phyloP scores from a whole-genome alignment of 75 land plant species.

The Ceratopteris richardii region DNA sequence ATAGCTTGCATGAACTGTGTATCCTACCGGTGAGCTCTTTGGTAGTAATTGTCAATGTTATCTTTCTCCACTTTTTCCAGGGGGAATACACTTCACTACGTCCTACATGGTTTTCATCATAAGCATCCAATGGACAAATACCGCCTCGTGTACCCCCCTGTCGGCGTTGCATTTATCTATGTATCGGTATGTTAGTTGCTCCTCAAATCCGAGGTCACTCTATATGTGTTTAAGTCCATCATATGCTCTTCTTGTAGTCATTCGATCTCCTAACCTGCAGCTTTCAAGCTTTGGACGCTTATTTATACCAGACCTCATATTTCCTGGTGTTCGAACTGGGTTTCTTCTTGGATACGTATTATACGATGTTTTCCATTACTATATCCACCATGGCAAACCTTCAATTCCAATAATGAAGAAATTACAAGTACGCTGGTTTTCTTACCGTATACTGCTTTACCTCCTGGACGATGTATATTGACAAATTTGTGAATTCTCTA shows the following conservation, averaged over 20 bases:
- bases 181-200: constrained; percentile 42
- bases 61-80: too few species aligned
- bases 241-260: too few species aligned
- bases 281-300: constrained; percentile 52
- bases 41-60: too few species aligned
- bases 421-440: constrained; percentile 48
- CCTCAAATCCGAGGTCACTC: neutral
- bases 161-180: constrained; percentile 59
- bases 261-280: constrained; percentile 21
- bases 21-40: neutral
- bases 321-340: constrained; percentile 78
- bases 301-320: constrained; percentile 25
- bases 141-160: constrained; percentile 94
- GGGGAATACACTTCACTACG: constrained; percentile 84
- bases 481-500: constrained; percentile 17
- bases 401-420: constrained; percentile 18
- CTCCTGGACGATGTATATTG: neutral
- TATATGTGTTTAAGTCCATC: neutral
- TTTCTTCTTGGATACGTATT: constrained; percentile 78
- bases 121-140: constrained; percentile 96
- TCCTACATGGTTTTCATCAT: constrained; percentile 97
- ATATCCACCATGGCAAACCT: constrained; percentile 85
- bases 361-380: constrained; percentile 87
- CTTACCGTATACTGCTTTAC: neutral
- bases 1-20: neutral